Percentiles rank a stretch among this genome's conserved stretches.
Evolutionary conservation across 2,329 filamentous ascomycete genomes (phyloP).

Genomic region (Orbilia javanica): DNA sequence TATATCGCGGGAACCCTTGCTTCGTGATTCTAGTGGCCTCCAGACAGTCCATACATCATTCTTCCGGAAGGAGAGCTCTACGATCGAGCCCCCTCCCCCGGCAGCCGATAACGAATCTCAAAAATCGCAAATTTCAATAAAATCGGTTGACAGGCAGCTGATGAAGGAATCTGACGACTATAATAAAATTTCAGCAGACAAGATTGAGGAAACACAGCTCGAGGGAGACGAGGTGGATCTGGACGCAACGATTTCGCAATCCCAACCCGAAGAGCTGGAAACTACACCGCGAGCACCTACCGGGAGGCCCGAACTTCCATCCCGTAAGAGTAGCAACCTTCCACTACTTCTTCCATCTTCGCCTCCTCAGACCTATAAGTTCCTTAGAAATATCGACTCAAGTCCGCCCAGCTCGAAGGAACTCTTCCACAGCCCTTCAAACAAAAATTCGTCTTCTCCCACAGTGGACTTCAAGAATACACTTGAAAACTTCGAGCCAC

Average conservation of each 20-base stretch:
- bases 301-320: not conserved
- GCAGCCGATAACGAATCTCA: constrained; percentile 37
- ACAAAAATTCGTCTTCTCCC: constrained; percentile 35
- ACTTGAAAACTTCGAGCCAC: constrained; percentile 5
- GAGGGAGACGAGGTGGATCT: constrained; percentile 15
- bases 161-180: constrained; percentile 43
- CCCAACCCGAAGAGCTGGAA: constrained; percentile 11
- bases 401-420: constrained; percentile 23
- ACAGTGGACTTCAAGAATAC: constrained; percentile 27
- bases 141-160: constrained; percentile 47
- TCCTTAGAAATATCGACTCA: constrained; percentile 6
- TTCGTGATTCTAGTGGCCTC: constrained; percentile 40
- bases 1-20: constrained; percentile 27
- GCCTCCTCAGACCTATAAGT: constrained; percentile 33
- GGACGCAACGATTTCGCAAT: constrained; percentile 41
- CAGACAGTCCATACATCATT: constrained; percentile 45
- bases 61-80: constrained; percentile 44
- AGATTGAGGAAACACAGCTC: constrained; percentile 24
- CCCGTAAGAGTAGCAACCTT: constrained; percentile 30
- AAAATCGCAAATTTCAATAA: constrained; percentile 37
- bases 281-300: constrained; percentile 7
- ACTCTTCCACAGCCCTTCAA: constrained; percentile 30
- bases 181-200: constrained; percentile 6
- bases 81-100: constrained; percentile 10
- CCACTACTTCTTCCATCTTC: constrained; percentile 48